Base-by-base conservation (phyloP, 768 basidiomycete species). In the Hydnum rufescens region DNA sequence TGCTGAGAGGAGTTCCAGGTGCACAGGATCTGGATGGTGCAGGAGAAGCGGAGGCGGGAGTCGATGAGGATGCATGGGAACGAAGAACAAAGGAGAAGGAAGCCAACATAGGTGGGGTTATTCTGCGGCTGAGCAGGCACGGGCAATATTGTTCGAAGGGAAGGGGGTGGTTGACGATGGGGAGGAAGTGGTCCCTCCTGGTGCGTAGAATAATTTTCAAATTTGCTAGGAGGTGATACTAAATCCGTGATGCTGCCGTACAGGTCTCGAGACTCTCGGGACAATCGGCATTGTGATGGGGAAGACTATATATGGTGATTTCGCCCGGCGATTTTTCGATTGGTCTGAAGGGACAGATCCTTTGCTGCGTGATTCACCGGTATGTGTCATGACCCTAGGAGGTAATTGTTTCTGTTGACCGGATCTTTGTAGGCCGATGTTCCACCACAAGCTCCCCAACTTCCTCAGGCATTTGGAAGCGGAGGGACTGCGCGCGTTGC, bases 341-440 rank as follows among this genome's bases (percentile, higher is more conserved):
- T 95, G 92, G 92, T 87, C 92, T 63, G 71, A 75, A 52, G 89
- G 88, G 0, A 85, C 85, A 3, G 85, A 89, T 57, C 67, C 83
- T 1, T 70, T 74, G 0, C 65, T 96, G 53, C 74, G 92, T 54
- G 81, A 88, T 55, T 61, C 63, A 4, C 62, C 64, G 57, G 62
- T 64, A n/a, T n/a, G 42, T 51, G 61, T 28, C 22, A 39, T 39
- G 13, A 13, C 36, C 36, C n/a, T n/a, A n/a, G n/a, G n/a, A n/a
- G n/a, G n/a, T n/a, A n/a, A n/a, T n/a, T 39, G 36, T 13, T 39
- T 39, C 13, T 39, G 13, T 22, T 39, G 36, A 13, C 22, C 22
- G 36, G 36, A 39, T 13, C 26, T 47, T 47, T 28, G 44, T 25
- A 47, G 26, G 8, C 8, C 44, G 44, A 16, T 26, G 44, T 8